Evolutionary conservation across 2,329 filamentous ascomycete genomes (phyloP).

Genomic region (Leptographium radiaticola): DNA sequence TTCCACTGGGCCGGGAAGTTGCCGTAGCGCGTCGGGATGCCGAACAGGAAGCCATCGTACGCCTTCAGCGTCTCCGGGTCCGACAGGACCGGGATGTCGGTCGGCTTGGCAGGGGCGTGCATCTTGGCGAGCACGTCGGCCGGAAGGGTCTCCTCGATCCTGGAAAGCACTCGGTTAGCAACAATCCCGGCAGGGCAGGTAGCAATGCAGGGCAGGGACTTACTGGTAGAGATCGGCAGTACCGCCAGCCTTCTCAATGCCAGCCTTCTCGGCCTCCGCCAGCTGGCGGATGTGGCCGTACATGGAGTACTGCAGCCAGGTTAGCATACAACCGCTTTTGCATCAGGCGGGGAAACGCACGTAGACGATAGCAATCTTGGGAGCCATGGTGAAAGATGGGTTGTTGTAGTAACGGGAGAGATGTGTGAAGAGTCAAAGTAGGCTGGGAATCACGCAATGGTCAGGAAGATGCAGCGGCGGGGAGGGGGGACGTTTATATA

Average conservation of each 20-base stretch:
- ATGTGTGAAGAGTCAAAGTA: not conserved
- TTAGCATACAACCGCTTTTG: not conserved
- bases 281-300: slow-evolving; percentile 80
- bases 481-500: not conserved
- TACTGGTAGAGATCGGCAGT: slow-evolving; percentile 71
- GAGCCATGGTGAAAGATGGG: slow-evolving; percentile 53
- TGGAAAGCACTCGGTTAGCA: slow-evolving; percentile 17
- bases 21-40: slow-evolving; percentile 90
- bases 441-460: not conserved
- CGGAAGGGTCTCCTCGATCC: slow-evolving; percentile 74
- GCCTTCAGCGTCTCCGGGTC: slow-evolving; percentile 46
- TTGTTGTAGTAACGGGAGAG: not conserved
- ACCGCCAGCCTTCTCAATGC: slow-evolving; percentile 79
- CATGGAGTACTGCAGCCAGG: slow-evolving; percentile 63
- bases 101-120: slow-evolving; percentile 68
- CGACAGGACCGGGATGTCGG: slow-evolving; percentile 50
- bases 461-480: not conserved
- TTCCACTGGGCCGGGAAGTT: slow-evolving; percentile 98
- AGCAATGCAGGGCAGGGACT: slow-evolving; percentile 13
- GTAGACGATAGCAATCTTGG: slow-evolving; percentile 83
- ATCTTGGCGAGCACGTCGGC: slow-evolving; percentile 79
- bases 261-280: slow-evolving; percentile 81
- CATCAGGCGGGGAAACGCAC: slow-evolving; percentile 36
- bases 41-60: slow-evolving; percentile 85
- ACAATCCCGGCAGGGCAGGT: not conserved